phyloP scores from a whole-genome alignment of 805 yeast genomes.

The Wickerhamiella vanderwaltii region DNA sequence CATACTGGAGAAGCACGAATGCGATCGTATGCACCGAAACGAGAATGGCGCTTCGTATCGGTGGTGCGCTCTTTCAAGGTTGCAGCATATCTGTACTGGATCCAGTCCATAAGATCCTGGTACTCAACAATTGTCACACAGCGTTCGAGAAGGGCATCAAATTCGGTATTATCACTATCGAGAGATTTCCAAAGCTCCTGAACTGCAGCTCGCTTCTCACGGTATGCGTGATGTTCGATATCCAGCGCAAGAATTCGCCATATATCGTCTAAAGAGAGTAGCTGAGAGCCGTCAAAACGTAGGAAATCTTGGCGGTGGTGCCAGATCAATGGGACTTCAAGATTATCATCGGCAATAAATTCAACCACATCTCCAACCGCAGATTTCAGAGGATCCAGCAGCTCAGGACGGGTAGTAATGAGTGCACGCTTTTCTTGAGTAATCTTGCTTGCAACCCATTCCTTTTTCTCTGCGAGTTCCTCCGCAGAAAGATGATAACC shows the following conservation, averaged over 20 bases:
- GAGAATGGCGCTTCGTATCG: conserved; percentile 31
- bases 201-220: conserved; percentile 58
- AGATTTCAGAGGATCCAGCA: conserved; percentile 36
- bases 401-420: conserved; percentile 29
- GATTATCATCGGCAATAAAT: conserved; percentile 61
- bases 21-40: conserved; percentile 31
- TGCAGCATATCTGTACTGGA: conserved; percentile 59
- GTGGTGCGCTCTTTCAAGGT: conserved; percentile 39
- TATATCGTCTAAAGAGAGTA: conserved; percentile 60
- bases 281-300: conserved; percentile 24
- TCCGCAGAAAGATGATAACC: conserved; percentile 52
- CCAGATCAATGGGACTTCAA: conserved; percentile 93
- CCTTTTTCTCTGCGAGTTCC: conserved; percentile 60
- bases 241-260: conserved; percentile 87
- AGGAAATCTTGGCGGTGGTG: conserved; percentile 88
- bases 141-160: conserved; percentile 41
- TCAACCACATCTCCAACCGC: conserved; percentile 61
- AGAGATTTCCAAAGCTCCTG: conserved; percentile 47
- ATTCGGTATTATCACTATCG: conserved; percentile 14
- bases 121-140: conserved; percentile 61
- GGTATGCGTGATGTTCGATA: conserved; percentile 73
- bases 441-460: conserved; percentile 66
- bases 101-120: conserved; percentile 77
- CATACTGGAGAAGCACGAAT: conserved; percentile 53
- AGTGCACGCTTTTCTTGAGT: conserved; percentile 42